Percentiles rank a stretch among this genome's conserved stretches.
These are phyloP conservation scores for Penicillium sp. DNA, from an alignment of 2,329 filamentous ascomycete species.

Conservation along the genomic window DNA sequence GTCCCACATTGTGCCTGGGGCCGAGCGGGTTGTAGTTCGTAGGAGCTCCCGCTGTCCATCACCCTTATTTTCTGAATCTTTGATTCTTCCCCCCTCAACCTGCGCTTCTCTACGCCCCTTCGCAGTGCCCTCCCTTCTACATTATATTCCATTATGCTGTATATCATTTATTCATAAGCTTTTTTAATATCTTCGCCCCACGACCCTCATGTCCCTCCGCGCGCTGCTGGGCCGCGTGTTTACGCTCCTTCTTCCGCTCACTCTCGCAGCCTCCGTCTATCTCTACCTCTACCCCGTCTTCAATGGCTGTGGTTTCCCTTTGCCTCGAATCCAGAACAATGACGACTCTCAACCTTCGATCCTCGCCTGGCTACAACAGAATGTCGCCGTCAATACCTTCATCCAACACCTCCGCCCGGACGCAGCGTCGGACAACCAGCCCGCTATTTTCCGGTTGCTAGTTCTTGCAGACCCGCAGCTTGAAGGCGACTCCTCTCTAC, in stretches of 20 bases:
- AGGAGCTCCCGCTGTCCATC: slow-evolving; percentile 6
- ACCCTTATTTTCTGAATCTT: not conserved
- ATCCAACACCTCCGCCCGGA: slow-evolving; percentile 37
- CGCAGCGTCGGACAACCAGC: slow-evolving; percentile 18
- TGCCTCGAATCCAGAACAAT: slow-evolving; percentile 31
- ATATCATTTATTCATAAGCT: slow-evolving; percentile 15
- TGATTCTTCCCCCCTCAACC: not conserved
- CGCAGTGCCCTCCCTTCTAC: not conserved
- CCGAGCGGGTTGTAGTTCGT: not conserved
- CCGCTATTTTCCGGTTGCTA: slow-evolving; percentile 81
- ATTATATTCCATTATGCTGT: slow-evolving; percentile 24
- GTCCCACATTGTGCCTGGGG: not conserved
- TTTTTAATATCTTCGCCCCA: slow-evolving; percentile 9
- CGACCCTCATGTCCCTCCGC: slow-evolving; percentile 53
- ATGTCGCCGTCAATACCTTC: slow-evolving; percentile 39
- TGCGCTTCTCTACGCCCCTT: slow-evolving; percentile 5
- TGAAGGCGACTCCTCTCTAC: slow-evolving; percentile 86
- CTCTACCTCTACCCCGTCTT: slow-evolving; percentile 88
- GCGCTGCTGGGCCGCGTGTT: slow-evolving; percentile 49
- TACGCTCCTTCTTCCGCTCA: slow-evolving; percentile 63
- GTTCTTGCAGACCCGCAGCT: slow-evolving; percentile 90
- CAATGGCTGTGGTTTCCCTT: slow-evolving; percentile 77
- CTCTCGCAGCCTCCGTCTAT: slow-evolving; percentile 70
- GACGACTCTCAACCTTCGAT: not conserved
- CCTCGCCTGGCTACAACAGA: slow-evolving; percentile 10